Conservation (phyloP, 164 flowering plant genomes). For the Santalum album region DNA sequence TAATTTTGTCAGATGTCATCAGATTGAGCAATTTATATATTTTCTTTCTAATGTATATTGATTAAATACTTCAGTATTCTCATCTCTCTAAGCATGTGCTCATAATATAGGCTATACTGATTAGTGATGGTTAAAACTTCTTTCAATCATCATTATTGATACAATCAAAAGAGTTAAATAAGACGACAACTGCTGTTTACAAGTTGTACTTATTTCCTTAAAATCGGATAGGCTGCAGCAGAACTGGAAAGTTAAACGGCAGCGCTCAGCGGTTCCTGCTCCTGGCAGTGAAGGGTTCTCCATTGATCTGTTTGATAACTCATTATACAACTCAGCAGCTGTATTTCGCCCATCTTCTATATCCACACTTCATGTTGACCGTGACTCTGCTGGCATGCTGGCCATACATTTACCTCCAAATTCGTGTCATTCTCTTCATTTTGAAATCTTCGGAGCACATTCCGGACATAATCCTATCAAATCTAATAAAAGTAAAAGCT, state of each 20-base stretch:
- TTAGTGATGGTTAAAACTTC: background rate
- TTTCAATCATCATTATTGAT: background rate
- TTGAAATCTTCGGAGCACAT: slow-evolving; percentile 50
- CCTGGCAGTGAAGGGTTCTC: slow-evolving; percentile 77
- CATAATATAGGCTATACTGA: background rate
- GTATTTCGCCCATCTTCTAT: slow-evolving; percentile 48
- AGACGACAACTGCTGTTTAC: background rate
- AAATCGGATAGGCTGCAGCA: slow-evolving; percentile 77
- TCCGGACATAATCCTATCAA: slow-evolving; percentile 17
- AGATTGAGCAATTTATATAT: background rate
- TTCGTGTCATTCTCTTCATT: slow-evolving; percentile 55
- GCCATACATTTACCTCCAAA: slow-evolving; percentile 60
- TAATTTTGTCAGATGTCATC: background rate
- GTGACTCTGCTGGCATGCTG: slow-evolving; percentile 84
- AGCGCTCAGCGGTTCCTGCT: slow-evolving; percentile 54
- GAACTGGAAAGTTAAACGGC: slow-evolving; percentile 95
- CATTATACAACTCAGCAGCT: slow-evolving; percentile 39
- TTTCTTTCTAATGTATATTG: background rate
- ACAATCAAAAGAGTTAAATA: background rate
- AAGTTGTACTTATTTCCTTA: slow-evolving; percentile 10
- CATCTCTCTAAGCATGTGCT: background rate
- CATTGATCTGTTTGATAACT: slow-evolving; percentile 75
- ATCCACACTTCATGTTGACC: slow-evolving; percentile 69
- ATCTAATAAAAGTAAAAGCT: slow-evolving; percentile 13
- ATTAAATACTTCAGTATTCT: no score